These are phyloP conservation scores for Pistacia vera DNA, from an alignment of 345 rosid species.

Conservation along the genomic window DNA sequence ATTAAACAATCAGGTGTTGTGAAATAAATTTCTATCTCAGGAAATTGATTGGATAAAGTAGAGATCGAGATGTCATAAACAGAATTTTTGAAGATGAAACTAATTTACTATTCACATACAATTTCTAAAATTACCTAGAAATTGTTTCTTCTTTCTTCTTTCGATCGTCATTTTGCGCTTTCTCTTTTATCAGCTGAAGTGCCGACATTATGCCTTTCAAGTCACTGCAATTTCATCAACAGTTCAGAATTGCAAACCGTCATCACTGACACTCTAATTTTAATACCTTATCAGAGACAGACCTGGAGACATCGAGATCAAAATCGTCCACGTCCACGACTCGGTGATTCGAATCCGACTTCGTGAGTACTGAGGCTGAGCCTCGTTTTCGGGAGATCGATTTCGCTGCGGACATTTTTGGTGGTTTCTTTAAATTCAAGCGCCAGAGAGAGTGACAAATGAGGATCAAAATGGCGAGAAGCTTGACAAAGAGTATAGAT, in stretches of 20 bases:
- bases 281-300: not conserved
- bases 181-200: slow-evolving; percentile 74
- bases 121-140: slow-evolving; percentile 48
- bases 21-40: not conserved
- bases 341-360: slow-evolving; percentile 41
- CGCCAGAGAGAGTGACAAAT: not conserved
- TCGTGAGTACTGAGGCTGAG: slow-evolving; percentile 36
- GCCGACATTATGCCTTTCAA: slow-evolving; percentile 83
- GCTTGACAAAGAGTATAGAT: not conserved
- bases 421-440: not conserved
- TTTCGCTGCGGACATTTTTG: slow-evolving; percentile 37
- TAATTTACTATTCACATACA: not conserved
- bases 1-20: not conserved
- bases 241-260: not conserved
- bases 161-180: slow-evolving; percentile 71
- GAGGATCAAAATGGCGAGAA: not conserved
- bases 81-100: not conserved
- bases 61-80: not conserved
- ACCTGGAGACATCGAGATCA: slow-evolving; percentile 72
- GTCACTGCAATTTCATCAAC: slow-evolving; percentile 51
- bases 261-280: not conserved
- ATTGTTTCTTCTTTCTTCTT: slow-evolving; percentile 89
- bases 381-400: slow-evolving; percentile 43
- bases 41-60: not conserved
- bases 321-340: slow-evolving; percentile 52